Percentiles rank a stretch among this genome's conserved stretches.
These are phyloP conservation scores for Hypoxylon trugodes DNA, from an alignment of 495 filamentous ascomycete species.

Conservation along the genomic window DNA sequence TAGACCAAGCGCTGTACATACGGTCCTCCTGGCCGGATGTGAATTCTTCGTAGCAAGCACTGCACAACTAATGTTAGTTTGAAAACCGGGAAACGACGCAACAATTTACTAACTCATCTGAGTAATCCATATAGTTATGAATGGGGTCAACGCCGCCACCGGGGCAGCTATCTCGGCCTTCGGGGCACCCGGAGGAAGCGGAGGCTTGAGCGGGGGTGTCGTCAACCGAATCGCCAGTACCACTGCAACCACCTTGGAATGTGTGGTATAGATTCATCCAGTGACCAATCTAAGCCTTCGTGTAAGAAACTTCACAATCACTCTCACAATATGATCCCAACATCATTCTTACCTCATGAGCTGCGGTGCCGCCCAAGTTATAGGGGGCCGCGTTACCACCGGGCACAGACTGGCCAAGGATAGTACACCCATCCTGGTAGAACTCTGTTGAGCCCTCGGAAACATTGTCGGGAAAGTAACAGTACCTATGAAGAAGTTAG, in stretches of 20 bases:
- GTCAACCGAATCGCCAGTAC: slow-evolving; percentile 62
- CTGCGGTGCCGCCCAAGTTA: slow-evolving; percentile 66
- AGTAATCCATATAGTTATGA: slow-evolving; percentile 74
- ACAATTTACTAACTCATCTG: slow-evolving; percentile 56
- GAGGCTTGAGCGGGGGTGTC: slow-evolving; percentile 66
- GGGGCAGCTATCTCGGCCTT: slow-evolving; percentile 62
- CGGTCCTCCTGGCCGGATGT: slow-evolving; percentile 54
- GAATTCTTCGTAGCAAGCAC: slow-evolving; percentile 57
- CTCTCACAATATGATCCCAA: neutral
- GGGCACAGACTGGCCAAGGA: slow-evolving; percentile 63
- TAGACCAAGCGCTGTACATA: slow-evolving; percentile 53
- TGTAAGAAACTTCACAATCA: neutral
- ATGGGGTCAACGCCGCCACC: slow-evolving; percentile 63
- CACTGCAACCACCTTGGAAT: slow-evolving; percentile 69
- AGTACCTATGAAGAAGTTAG: slow-evolving; percentile 47
- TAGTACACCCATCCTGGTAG: slow-evolving; percentile 66
- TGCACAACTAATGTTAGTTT: slow-evolving; percentile 19
- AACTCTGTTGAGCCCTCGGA: slow-evolving; percentile 48
- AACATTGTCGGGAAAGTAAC: slow-evolving; percentile 57
- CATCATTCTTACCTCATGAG: slow-evolving; percentile 59
- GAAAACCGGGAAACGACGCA: neutral
- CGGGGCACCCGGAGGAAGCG: slow-evolving; percentile 67
- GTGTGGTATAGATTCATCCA: slow-evolving; percentile 73
- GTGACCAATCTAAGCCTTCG: slow-evolving; percentile 58
- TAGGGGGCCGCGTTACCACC: slow-evolving; percentile 60